Conservation (phyloP, 805 yeast species). For the Monosporozyma yasuniensis region DNA sequence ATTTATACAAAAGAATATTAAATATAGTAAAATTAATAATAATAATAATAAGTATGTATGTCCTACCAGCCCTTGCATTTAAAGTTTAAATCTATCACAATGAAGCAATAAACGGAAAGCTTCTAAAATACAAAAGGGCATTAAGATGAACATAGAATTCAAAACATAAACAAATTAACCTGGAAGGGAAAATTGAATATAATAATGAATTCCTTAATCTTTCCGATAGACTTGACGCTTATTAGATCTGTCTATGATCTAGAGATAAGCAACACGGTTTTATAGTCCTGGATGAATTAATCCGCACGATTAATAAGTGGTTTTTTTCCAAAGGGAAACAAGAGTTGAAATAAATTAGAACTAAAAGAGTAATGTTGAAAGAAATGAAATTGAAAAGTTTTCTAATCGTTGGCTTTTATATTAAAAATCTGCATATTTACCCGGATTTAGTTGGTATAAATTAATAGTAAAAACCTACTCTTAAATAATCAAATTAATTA, state of each 20-base stretch:
- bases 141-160: slow-evolving; percentile 47
- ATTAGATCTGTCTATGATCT: slow-evolving; percentile 26
- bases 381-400: neutral
- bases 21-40: neutral
- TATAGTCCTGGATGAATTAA: slow-evolving; percentile 52
- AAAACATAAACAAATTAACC: neutral
- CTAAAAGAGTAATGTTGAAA: neutral
- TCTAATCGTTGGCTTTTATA: slow-evolving; percentile 5
- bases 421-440: neutral
- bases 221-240: slow-evolving; percentile 69
- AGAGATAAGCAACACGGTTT: slow-evolving; percentile 59
- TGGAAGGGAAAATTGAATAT: neutral
- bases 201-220: slow-evolving; percentile 32
- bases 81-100: slow-evolving; percentile 2
- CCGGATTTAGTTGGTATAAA: no score
- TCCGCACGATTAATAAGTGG: slow-evolving; percentile 49
- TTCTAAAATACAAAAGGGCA: slow-evolving; percentile 42
- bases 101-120: neutral
- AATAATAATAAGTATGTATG: slow-evolving; percentile 34
- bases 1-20: no score
- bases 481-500: no score
- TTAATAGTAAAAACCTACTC: no score
- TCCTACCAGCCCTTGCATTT: slow-evolving; percentile 59
- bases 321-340: slow-evolving; percentile 4
- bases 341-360: neutral